Conservation (phyloP, 2,329 filamentous ascomycete genomes). For the Trichoderma hamatum region DNA sequence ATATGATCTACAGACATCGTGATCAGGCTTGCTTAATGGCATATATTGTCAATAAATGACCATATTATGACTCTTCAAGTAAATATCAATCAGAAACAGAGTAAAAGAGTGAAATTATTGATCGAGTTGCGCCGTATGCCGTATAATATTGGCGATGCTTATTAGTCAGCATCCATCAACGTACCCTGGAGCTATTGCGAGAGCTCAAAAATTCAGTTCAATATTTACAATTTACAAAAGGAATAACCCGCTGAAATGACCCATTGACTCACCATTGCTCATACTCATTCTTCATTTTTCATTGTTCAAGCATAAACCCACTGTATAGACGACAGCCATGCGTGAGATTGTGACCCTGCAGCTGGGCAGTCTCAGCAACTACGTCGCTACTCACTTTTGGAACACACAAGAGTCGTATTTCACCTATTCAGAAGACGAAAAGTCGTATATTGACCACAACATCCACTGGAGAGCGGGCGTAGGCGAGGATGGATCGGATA, state of each 20-base stretch:
- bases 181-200: background rate
- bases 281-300: background rate
- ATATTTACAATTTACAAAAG: background rate
- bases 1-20: background rate
- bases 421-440: constrained; percentile 66
- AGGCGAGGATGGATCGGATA: constrained; percentile 82
- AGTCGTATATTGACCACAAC: constrained; percentile 51
- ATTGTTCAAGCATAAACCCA: background rate
- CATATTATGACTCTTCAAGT: background rate
- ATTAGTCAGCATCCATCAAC: background rate
- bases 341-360: constrained; percentile 94
- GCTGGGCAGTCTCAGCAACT: constrained; percentile 90
- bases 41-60: background rate
- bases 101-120: background rate
- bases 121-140: background rate
- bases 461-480: constrained; percentile 86
- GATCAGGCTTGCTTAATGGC: rapidly evolving
- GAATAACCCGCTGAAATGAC: background rate
- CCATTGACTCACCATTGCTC: background rate
- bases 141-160: background rate
- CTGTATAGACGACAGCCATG: constrained; percentile 56
- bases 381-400: constrained; percentile 95
- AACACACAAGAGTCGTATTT: constrained; percentile 99
- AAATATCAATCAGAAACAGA: background rate
- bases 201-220: background rate